phyloP scores from a whole-genome alignment of 2,329 filamentous ascomycete species.

The Talaromyces sp. region DNA sequence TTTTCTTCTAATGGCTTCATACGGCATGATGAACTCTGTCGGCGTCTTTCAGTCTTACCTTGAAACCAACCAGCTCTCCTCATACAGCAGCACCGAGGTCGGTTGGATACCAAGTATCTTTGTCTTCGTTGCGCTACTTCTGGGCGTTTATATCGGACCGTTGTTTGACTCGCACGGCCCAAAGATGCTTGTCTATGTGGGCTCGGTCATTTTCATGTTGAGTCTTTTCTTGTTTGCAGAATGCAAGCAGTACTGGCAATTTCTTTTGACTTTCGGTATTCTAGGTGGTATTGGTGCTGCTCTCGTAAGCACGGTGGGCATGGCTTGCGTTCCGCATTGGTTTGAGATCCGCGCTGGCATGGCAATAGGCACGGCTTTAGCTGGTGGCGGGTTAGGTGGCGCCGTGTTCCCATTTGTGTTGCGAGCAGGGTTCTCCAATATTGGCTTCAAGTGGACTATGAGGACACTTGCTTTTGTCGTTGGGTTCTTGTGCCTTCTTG shows the following conservation, averaged over 20 bases:
- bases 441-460: constrained; percentile 39
- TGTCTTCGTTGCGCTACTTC: constrained; percentile 41
- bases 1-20: constrained; percentile 35
- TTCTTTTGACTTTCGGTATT: constrained; percentile 39
- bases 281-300: constrained; percentile 34
- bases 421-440: constrained; percentile 26
- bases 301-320: constrained; percentile 34
- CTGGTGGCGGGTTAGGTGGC: constrained; percentile 36
- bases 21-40: constrained; percentile 48
- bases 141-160: constrained; percentile 47
- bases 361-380: constrained; percentile 39
- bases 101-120: constrained; percentile 50
- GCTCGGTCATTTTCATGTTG: constrained; percentile 35
- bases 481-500: constrained; percentile 28
- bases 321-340: constrained; percentile 40
- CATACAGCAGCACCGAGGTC: constrained; percentile 42
- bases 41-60: constrained; percentile 48
- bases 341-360: constrained; percentile 36
- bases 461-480: constrained; percentile 35
- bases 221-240: constrained; percentile 45
- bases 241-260: constrained; percentile 47
- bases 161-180: constrained; percentile 49
- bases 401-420: constrained; percentile 36
- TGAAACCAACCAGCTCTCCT: constrained; percentile 40
- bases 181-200: constrained; percentile 37